These are phyloP conservation scores for Tuber magnatum DNA, from an alignment of 495 filamentous ascomycete genomes.

Conservation along the genomic window DNA sequence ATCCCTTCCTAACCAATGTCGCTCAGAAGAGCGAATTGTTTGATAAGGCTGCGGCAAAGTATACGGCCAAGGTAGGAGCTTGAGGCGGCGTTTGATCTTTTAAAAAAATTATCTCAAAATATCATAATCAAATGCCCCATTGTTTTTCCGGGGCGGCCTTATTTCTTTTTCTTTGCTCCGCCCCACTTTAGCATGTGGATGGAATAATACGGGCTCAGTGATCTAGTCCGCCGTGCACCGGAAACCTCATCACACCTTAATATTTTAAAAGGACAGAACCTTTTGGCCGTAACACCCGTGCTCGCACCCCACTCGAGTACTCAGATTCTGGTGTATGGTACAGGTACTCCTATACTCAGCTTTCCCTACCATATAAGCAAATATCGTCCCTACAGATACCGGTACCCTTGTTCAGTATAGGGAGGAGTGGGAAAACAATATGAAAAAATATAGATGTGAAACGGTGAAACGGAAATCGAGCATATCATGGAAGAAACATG, in stretches of 20 bases:
- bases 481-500: background rate
- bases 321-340: background rate
- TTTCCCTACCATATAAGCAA: background rate
- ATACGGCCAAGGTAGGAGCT: constrained; percentile 62
- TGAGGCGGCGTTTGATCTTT: constrained; percentile 35
- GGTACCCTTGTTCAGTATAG: background rate
- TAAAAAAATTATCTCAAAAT: background rate
- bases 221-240: background rate
- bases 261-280: background rate
- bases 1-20: constrained; percentile 60
- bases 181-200: background rate
- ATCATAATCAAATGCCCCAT: constrained; percentile 3
- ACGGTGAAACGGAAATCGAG: background rate
- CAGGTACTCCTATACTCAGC: background rate
- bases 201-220: background rate
- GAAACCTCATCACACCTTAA: background rate
- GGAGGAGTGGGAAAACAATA: background rate
- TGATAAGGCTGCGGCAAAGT: constrained; percentile 71
- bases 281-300: background rate
- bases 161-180: background rate
- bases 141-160: background rate
- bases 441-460: background rate
- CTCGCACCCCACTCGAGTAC: background rate
- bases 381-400: background rate
- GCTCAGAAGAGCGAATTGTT: constrained; percentile 71